Conservation (phyloP, 441 rosid species). For the Geranium incanum region DNA sequence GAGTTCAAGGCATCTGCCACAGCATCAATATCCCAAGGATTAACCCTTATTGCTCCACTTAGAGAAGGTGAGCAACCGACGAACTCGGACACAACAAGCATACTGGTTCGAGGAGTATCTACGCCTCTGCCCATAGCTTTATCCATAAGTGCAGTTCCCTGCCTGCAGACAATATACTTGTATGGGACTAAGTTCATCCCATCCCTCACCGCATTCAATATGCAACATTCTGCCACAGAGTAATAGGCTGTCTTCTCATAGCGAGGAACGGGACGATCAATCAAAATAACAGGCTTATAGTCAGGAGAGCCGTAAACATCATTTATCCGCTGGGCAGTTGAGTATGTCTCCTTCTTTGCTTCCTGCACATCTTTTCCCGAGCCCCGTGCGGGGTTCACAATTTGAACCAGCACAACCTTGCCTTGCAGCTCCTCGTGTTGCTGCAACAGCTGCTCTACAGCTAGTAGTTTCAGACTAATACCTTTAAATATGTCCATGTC, state of each 20-base stretch:
- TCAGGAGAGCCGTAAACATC: slow-evolving; percentile 53
- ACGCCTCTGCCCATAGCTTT: slow-evolving; percentile 36
- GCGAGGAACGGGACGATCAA: slow-evolving; percentile 70
- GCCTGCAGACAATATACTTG: slow-evolving; percentile 76
- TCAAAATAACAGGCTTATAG: slow-evolving; percentile 67
- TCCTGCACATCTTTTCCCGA: slow-evolving; percentile 80
- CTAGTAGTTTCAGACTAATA: slow-evolving; percentile 65
- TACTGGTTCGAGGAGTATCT: slow-evolving; percentile 64
- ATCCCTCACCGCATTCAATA: slow-evolving; percentile 86
- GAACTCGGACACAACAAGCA: slow-evolving; percentile 87
- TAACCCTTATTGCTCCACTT: slow-evolving; percentile 73
- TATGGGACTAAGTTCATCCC: slow-evolving; percentile 89
- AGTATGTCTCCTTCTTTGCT: slow-evolving; percentile 62
- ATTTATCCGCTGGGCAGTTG: slow-evolving; percentile 59
- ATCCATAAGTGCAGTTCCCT: slow-evolving; percentile 60
- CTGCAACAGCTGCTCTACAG: slow-evolving; percentile 65
- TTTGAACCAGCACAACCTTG: slow-evolving; percentile 71
- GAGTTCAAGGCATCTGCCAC: slow-evolving; percentile 64
- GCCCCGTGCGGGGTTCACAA: slow-evolving; percentile 83
- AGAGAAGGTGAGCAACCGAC: slow-evolving; percentile 37
- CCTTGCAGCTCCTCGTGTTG: slow-evolving; percentile 54
- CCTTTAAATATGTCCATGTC: slow-evolving; percentile 97
- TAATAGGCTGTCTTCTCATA: slow-evolving; percentile 81
- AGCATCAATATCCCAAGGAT: slow-evolving; percentile 85
- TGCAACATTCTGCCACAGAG: slow-evolving; percentile 76